Conservation (phyloP, 176 grass and related monocot species). For the Eleusine coracana region DNA sequence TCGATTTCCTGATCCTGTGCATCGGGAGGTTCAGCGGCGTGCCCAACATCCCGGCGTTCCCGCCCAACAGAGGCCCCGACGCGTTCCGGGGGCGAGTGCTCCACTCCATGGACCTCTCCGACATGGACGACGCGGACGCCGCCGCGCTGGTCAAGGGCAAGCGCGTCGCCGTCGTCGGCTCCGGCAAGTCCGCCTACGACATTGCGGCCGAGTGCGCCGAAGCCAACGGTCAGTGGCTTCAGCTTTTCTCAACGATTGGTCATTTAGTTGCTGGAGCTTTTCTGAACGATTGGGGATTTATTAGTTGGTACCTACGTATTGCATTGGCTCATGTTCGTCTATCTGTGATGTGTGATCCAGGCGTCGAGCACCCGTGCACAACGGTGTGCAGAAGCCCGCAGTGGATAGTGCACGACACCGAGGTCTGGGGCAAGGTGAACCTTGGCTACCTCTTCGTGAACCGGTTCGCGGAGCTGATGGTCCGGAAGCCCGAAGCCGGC, state of each 20-base stretch:
- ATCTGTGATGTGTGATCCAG: not conserved
- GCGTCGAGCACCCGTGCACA: constrained; percentile 52
- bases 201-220: constrained; percentile 52
- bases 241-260: no score
- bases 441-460: constrained; percentile 52
- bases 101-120: constrained; percentile 58
- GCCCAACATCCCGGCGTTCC: constrained; percentile 66
- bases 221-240: constrained; percentile 29
- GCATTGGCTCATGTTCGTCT: no score
- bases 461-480: constrained; percentile 66
- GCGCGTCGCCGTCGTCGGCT: constrained; percentile 55
- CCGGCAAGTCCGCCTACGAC: constrained; percentile 47
- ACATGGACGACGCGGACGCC: constrained; percentile 48
- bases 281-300: no score
- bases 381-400: constrained; percentile 47
- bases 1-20: constrained; percentile 82
- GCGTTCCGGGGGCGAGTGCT: constrained; percentile 63
- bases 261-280: no score
- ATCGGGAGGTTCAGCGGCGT: constrained; percentile 77
- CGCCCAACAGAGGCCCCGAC: constrained; percentile 47
- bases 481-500: constrained; percentile 60
- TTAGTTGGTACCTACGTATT: no score
- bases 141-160: constrained; percentile 50
- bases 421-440: constrained; percentile 39
- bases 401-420: constrained; percentile 47